Evolutionary conservation across 1,139 yeast species (phyloP), one percentile per base, ranked within the genome.

Genomic region (Petasospora fabianii): DNA sequence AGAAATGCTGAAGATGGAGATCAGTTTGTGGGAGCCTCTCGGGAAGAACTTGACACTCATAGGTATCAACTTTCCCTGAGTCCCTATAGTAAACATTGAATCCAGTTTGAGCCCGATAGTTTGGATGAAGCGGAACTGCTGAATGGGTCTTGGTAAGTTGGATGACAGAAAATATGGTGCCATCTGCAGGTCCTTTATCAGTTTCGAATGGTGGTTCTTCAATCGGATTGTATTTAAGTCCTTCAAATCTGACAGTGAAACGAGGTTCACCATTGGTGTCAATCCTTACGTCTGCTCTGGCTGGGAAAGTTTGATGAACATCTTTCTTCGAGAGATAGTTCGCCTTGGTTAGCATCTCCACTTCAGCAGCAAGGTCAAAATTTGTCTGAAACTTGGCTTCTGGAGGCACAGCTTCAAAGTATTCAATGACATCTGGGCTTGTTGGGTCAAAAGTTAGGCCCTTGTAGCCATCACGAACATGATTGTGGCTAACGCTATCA

Each of bases 201-300:
- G 15, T 13, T 17, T 32, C 28, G 12, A 22, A 32, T 5, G 14
- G 4, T 14, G 34, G 34, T 16, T 15, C 21, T 8, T 13, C 12
- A 10, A 14, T 32, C 17, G 34, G 28, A 5, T 10, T n/a, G 28
- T 32, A 32, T 16, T 24, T 32, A 16, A 32, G 28, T 7, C 34
- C 34, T 24, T 32, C 34, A 24, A 32, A 32, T 18, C 34, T 32
- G 13, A 32, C 34, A 3, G 34, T 32, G 22, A 32, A 32, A 8
- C 34, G n/a, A 9, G 34, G 34, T 15, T 32, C 28, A 5, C 34
- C 34, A n/a, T 32, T 24, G 10, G 28, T 17, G 13, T 32, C 34
- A 6, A 32, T 28, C 10, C 34, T 32, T 14, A 32, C 34, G 17
- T 32, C 34, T 8, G 34, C 34, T 18, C 18, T 32, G 11, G 28